Conservation (phyloP, 257 asterid species). For the Solanum etuberosum region DNA sequence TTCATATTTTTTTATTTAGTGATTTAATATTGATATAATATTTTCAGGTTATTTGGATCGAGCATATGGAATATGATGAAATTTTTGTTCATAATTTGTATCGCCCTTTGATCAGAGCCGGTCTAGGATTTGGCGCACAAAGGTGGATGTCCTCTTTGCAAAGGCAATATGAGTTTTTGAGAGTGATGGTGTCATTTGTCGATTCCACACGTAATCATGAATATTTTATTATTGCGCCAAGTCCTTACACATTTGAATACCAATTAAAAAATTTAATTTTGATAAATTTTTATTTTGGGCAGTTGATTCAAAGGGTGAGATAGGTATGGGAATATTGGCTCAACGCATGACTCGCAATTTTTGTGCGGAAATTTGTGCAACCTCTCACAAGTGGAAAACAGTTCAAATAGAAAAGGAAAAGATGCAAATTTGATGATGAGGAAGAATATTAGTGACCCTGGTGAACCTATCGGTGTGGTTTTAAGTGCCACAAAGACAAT, state of each 20-base stretch:
- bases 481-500: conserved; percentile 51
- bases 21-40: not conserved
- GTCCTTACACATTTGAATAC: not conserved
- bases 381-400: conserved; percentile 53
- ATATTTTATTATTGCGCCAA: conserved; percentile 13
- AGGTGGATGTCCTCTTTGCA: conserved; percentile 61
- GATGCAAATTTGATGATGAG: conserved; percentile 46
- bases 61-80: conserved; percentile 68
- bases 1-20: not conserved
- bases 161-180: conserved; percentile 42
- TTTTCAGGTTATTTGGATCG: conserved; percentile 72
- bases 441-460: conserved; percentile 37
- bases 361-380: conserved; percentile 51
- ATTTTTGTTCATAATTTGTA: conserved; percentile 30
- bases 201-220: conserved; percentile 27
- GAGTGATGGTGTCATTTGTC: conserved; percentile 25
- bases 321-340: conserved; percentile 47
- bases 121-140: conserved; percentile 70
- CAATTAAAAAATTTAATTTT: no score
- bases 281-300: no score
- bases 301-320: no score
- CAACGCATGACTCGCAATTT: conserved; percentile 69
- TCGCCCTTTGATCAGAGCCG: conserved; percentile 52
- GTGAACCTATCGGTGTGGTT: conserved; percentile 38
- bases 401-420: conserved; percentile 32